Evolutionary conservation across 495 filamentous ascomycete genomes (phyloP).

Genomic region (Articulospora tetracladia): DNA sequence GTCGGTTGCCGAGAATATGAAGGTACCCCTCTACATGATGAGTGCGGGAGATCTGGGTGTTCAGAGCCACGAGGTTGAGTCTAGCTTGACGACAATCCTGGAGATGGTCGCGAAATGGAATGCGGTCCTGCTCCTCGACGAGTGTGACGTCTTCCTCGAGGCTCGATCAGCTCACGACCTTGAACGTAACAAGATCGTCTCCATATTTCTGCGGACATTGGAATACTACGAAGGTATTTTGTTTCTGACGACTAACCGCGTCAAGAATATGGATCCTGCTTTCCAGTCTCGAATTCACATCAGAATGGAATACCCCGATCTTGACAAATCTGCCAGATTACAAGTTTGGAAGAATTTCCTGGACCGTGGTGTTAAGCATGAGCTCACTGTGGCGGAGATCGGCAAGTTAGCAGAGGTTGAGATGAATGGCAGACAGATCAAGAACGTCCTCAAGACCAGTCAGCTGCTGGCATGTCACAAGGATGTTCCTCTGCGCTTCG

Average conservation of each 20-base stretch:
- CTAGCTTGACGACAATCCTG: constrained; percentile 38
- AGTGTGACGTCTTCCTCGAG: constrained; percentile 38
- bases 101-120: constrained; percentile 38
- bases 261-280: constrained; percentile 20
- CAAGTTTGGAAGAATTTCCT: constrained; percentile 21
- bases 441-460: constrained; percentile 25
- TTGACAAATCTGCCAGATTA: constrained; percentile 6
- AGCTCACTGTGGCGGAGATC: constrained; percentile 11
- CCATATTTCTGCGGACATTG: constrained; percentile 23
- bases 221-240: constrained; percentile 26
- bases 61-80: constrained; percentile 29
- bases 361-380: constrained; percentile 5
- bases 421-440: constrained; percentile 25
- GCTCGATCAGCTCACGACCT: constrained; percentile 19
- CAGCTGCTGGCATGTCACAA: constrained; percentile 19
- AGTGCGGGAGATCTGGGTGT: constrained; percentile 19
- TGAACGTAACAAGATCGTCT: constrained; percentile 23
- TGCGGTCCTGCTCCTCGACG: constrained; percentile 39
- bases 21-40: constrained; percentile 22
- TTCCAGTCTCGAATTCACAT: constrained; percentile 23
- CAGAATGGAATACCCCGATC: constrained; percentile 14
- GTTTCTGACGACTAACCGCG: constrained; percentile 22
- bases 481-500: constrained; percentile 4
- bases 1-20: constrained; percentile 29
- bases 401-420: constrained; percentile 12